Evolutionary conservation across 306 rosid species (phyloP), one percentile per base, ranked within the genome.

Genomic region (Begonia fuchsioides): DNA sequence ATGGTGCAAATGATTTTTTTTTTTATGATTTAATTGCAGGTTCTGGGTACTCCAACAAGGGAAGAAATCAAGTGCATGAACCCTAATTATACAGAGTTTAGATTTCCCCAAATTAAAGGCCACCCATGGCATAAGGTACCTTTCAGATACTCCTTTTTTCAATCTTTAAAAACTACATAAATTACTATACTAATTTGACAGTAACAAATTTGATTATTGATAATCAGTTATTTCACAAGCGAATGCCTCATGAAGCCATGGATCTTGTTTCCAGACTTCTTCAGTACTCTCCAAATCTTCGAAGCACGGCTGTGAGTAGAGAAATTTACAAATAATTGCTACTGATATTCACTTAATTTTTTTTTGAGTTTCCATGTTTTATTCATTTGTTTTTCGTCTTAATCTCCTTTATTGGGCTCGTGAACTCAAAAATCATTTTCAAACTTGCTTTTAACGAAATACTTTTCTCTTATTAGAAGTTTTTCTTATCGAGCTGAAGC

Each of bases 1-100:
- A 26, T 26, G 35, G 35, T 3, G 7, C 8, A 26, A 26, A 20
- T n/a, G n/a, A 20, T 20, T 20, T 20, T 20, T 1, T 20, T 20
- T 20, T 26, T 2, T n/a, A n/a, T n/a, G n/a, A n/a, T n/a, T n/a
- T n/a, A n/a, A n/a, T n/a, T n/a, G 71, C 77, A 87, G 96, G 93
- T 87, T 67, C 68, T 87, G 61, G 96, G 96, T 48, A 87, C 96
- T 54, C 96, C 96, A 52, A 87, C 96, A 1, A 80, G 96, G 73
- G 96, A 87, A 75, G 96, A 87, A 72, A 87, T 87, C 61, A 87
- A 78, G 62, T 83, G 94, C 67, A 87, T 87, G 96, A 87, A 87
- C 66, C 96, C 96, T 51, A 83, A 87, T 65, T 87, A 83, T 72
- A 83, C 87, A 5, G 96, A 87, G 62, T 83, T 76, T 65, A 87